These are phyloP conservation scores for Conticribra guillardii DNA, from an alignment of 108 stramenopile genomes.

Conservation along the genomic window DNA sequence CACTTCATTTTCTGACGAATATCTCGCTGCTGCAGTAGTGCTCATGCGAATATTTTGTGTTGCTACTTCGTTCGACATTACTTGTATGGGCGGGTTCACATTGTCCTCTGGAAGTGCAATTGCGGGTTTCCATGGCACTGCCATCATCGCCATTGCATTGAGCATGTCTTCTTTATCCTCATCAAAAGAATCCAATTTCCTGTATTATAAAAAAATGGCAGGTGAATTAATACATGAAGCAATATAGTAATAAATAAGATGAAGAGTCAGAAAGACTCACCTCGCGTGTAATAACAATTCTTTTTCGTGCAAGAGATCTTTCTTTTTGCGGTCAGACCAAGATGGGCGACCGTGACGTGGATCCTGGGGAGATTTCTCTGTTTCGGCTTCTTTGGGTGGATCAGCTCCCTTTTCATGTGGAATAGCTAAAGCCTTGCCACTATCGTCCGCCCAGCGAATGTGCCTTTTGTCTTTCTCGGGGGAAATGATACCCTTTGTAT, in stretches of 20 bases:
- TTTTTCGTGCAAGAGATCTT: constrained; percentile 75
- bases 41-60: constrained; percentile 67
- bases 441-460: constrained; percentile 83
- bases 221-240: constrained; percentile 2
- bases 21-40: constrained; percentile 48
- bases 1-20: constrained; percentile 62
- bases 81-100: constrained; percentile 62
- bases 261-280: too few relatives aligned
- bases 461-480: constrained; percentile 48
- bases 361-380: constrained; percentile 16
- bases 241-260: too few relatives aligned
- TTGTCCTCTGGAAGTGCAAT: constrained; percentile 51
- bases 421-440: constrained; percentile 61
- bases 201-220: constrained; percentile 17
- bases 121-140: constrained; percentile 54
- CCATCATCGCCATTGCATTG: constrained; percentile 57
- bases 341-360: constrained; percentile 42
- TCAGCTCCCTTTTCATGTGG: constrained; percentile 40
- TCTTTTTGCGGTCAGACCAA: constrained; percentile 71
- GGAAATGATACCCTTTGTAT: not conserved
- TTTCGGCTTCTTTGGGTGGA: constrained; percentile 6
- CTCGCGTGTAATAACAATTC: constrained; percentile 77
- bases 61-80: constrained; percentile 67
- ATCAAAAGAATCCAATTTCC: constrained; percentile 62
- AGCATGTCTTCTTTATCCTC: constrained; percentile 57